Evolutionary conservation across 352 stramenopile species (phyloP), one percentile per base, ranked within the genome.

Genomic region (Elongisporangium senticosum): DNA sequence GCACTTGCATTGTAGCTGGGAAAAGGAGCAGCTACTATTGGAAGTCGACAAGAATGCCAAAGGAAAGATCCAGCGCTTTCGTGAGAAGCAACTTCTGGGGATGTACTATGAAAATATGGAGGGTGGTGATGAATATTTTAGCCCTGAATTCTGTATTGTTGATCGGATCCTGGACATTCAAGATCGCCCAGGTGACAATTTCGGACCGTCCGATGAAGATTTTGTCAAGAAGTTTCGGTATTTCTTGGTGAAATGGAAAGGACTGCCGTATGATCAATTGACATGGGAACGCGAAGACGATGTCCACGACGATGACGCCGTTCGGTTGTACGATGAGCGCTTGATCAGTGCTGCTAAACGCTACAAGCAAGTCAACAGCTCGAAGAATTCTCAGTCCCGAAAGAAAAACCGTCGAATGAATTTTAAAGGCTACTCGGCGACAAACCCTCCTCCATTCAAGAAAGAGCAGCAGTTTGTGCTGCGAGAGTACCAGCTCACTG

Each of bases 191-290:
- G 80, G 77, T 3, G 80, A 95, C 68, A 78, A 83, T 19, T 89
- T 91, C 68, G 67, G 61, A 20, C 68, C 77, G 3, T 69, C 78
- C 28, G 73, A 88, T 55, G 67, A 78, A 11, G 23, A 39, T 2
- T 43, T 24, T 3, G 65, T 79, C 39, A 61, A 55, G 20, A 70
- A 83, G 37, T 67, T 78, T 55, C 89, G 89, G 57, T 98, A 99
- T 68, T 99, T 99, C 64, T 77, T 99, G 8, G 89, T 99, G 37
- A 99, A 99, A 72, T 99, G 98, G 98, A 98, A 97, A 54, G 95
- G 92, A 19, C 74, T 98, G 26, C 75, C 95, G 40, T 99, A 99
- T 63, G 95, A 99, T 58, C 84, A 97, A 19, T 96, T 97, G 50
- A 99, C 96, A 14, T 99, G 98, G 98, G 98, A 99, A 67, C 96